Evolutionary conservation across 192 early-diverging fungal species (phyloP).

Genomic region (Anaeromyces robustus): DNA sequence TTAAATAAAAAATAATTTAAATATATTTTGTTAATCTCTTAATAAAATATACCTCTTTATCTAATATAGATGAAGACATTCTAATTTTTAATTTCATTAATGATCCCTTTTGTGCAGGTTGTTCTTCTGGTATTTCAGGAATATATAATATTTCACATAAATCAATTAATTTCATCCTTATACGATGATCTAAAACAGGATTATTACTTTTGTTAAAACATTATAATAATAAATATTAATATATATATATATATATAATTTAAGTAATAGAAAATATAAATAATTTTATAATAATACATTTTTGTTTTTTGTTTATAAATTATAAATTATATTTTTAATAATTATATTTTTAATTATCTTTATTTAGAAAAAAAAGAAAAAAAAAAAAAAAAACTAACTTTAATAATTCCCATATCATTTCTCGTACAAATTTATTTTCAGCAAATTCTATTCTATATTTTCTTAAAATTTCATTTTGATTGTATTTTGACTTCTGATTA

Average conservation of each 20-base stretch:
- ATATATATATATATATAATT: too few species aligned
- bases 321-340: too few species aligned
- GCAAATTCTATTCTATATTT: slow-evolving; percentile 1
- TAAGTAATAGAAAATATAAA: too few species aligned
- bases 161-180: background rate
- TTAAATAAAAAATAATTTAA: too few species aligned
- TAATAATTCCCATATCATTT: background rate
- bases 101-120: background rate
- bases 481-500: background rate
- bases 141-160: background rate
- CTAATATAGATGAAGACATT: background rate
- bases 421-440: background rate
- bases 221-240: too few species aligned
- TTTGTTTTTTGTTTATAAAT: too few species aligned
- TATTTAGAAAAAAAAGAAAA: background rate
- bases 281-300: too few species aligned
- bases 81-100: background rate
- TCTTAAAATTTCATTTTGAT: background rate
- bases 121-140: background rate
- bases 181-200: background rate
- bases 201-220: background rate
- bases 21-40: too few species aligned
- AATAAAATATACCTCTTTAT: too few species aligned
- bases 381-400: background rate
- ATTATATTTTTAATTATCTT: too few species aligned